These are phyloP conservation scores for Blastomyces silverae DNA, from an alignment of 2,329 filamentous ascomycete species.

Conservation along the genomic window DNA sequence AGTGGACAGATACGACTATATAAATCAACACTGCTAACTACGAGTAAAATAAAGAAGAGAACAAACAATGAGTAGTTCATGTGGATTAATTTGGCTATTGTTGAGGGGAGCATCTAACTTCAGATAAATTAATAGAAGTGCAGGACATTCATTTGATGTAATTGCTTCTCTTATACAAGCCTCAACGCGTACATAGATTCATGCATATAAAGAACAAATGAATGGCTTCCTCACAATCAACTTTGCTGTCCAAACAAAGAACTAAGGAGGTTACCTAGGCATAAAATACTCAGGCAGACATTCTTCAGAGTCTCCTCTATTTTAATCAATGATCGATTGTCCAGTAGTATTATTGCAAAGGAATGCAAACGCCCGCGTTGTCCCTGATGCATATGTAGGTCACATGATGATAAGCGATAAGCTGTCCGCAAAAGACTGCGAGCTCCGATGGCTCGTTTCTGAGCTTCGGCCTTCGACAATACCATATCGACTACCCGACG, in stretches of 20 bases:
- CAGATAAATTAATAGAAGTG: background rate
- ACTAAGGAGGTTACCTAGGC: background rate
- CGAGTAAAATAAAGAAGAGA: background rate
- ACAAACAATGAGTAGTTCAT: too few species aligned
- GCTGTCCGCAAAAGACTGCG: background rate
- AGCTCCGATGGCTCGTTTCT: background rate
- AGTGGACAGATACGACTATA: background rate
- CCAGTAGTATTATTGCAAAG: too few species aligned
- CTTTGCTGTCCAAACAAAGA: background rate
- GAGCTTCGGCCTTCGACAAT: background rate
- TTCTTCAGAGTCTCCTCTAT: background rate
- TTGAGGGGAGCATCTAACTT: background rate
- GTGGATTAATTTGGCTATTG: too few species aligned
- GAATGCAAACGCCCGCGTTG: background rate
- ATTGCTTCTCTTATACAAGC: too few species aligned
- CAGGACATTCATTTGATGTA: too few species aligned
- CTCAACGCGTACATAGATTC: too few species aligned
- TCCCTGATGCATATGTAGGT: background rate
- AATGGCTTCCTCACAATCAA: background rate
- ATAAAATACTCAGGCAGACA: background rate
- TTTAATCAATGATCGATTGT: background rate
- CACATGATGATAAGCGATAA: constrained; percentile 11
- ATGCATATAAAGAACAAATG: background rate
- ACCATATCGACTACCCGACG: background rate
- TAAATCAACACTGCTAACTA: background rate